Evolutionary conservation across 306 rosid genomes (phyloP).

Genomic region (Dalbergia cochinchinensis): DNA sequence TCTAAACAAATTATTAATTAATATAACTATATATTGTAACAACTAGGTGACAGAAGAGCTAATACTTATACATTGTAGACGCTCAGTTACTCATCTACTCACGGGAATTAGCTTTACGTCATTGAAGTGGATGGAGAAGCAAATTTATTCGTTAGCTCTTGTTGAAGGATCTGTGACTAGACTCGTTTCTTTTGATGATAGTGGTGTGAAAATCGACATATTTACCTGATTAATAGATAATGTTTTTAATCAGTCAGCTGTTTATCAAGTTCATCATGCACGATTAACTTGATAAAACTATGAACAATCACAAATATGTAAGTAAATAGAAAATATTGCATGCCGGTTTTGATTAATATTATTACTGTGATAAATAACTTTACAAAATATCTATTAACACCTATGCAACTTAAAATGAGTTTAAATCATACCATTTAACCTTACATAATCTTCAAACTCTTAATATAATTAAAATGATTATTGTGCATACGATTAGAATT

Average conservation of each 20-base stretch:
- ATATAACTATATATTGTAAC: neutral
- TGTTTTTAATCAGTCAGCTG: neutral
- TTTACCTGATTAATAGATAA: neutral
- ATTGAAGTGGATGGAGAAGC: neutral
- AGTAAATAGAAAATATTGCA: neutral
- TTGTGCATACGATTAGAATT: too few species aligned
- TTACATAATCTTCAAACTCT: neutral
- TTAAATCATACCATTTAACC: neutral
- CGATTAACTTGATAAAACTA: neutral
- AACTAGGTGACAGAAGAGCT: neutral
- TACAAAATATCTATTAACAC: neutral
- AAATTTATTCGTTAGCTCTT: neutral
- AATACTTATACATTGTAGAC: neutral
- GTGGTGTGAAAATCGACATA: neutral
- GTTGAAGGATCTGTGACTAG: neutral
- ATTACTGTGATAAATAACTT: neutral
- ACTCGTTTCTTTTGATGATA: neutral
- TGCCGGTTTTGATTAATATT: neutral
- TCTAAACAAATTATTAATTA: too few species aligned
- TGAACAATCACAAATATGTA: neutral
- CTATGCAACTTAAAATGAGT: neutral
- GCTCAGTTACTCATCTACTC: neutral
- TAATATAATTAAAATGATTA: too few species aligned
- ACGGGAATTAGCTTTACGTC: neutral
- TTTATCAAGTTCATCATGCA: neutral